These are phyloP conservation scores for Arabidopsis suecica DNA, from an alignment of 345 rosid genomes.

Conservation along the genomic window DNA sequence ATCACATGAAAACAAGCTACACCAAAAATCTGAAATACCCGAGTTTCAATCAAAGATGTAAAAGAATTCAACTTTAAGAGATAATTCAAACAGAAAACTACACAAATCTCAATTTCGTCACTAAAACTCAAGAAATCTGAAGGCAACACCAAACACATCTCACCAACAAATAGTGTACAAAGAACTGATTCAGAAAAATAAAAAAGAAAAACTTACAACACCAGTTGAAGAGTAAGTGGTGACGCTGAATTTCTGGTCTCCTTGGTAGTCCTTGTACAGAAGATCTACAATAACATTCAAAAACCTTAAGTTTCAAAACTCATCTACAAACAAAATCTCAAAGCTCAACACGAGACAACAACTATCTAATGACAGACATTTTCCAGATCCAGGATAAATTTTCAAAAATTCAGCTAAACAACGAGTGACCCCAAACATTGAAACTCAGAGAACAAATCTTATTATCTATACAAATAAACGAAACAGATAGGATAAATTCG, in stretches of 20 bases:
- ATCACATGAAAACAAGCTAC: slow-evolving; percentile 3
- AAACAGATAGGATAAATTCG: background rate
- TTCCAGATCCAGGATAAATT: slow-evolving; percentile 16
- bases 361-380: slow-evolving; percentile 4
- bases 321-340: no score
- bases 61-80: no score
- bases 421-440: background rate
- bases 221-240: slow-evolving; percentile 84
- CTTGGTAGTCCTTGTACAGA: slow-evolving; percentile 90
- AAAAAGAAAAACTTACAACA: slow-evolving; percentile 60
- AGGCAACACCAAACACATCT: background rate
- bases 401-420: background rate
- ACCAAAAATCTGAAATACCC: background rate
- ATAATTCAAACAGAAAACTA: no score
- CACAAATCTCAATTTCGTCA: background rate
- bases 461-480: background rate
- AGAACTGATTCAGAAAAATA: slow-evolving; percentile 4
- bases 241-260: slow-evolving; percentile 85
- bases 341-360: background rate
- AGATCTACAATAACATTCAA: slow-evolving; percentile 59
- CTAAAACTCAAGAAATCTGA: background rate
- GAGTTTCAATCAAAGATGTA: background rate
- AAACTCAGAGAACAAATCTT: background rate
- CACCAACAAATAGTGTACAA: background rate
- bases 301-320: no score